Conservation (phyloP, 2,329 filamentous ascomycete species). For the Scytalidium lignicola region DNA sequence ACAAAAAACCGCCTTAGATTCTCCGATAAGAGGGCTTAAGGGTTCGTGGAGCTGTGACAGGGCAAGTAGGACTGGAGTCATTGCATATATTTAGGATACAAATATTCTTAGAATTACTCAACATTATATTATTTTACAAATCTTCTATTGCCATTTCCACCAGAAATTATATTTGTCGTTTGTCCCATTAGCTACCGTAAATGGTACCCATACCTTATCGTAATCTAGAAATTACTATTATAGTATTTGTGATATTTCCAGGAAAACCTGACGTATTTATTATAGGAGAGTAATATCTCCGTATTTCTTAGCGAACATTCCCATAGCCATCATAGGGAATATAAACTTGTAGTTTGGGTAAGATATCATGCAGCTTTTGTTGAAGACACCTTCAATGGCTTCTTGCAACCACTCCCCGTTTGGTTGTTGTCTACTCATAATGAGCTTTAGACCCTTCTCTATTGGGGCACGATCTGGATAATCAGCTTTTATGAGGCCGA, state of each 20-base stretch:
- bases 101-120: not conserved
- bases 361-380: constrained; percentile 98
- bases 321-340: constrained; percentile 89
- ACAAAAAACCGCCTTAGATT: not conserved
- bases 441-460: constrained; percentile 67
- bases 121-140: no score
- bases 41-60: no score
- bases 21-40: not conserved
- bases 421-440: constrained; percentile 77
- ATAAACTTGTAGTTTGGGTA: constrained; percentile 99
- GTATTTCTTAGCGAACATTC: constrained; percentile 55
- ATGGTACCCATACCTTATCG: not conserved
- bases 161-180: not conserved
- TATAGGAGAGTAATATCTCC: constrained; percentile 20
- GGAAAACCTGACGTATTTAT: no score
- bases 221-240: not conserved
- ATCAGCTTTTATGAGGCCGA: constrained; percentile 74
- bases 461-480: constrained; percentile 73
- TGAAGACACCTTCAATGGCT: constrained; percentile 96
- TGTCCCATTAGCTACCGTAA: not conserved
- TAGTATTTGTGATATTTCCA: no score
- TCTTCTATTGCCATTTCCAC: no score
- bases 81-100: no score
- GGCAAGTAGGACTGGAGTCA: no score
- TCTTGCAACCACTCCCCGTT: constrained; percentile 97